Evolutionary conservation across 345 rosid species (phyloP).

Genomic region (Theobroma cacao): DNA sequence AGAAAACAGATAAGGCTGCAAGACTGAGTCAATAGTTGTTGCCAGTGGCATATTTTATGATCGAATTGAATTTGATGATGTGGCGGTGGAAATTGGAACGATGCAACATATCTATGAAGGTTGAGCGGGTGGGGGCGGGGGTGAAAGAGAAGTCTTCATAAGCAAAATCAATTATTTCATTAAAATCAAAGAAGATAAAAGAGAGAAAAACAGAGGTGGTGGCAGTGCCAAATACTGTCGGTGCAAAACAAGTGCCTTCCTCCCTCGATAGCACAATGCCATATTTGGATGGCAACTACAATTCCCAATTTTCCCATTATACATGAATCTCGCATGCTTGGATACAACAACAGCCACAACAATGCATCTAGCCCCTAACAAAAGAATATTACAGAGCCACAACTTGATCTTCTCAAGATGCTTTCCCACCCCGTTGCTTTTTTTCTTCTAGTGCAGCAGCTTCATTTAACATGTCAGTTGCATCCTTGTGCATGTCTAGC

Average conservation of each 20-base stretch:
- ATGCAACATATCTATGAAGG: background rate
- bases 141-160: background rate
- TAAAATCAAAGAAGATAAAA: constrained; percentile 15
- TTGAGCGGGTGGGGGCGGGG: too few species aligned
- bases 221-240: background rate
- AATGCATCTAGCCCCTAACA: constrained; percentile 20
- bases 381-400: constrained; percentile 24
- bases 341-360: constrained; percentile 21
- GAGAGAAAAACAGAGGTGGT: constrained; percentile 5
- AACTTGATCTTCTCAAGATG: constrained; percentile 17
- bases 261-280: constrained; percentile 29
- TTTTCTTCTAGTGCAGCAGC: constrained; percentile 73
- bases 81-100: background rate
- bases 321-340: constrained; percentile 23
- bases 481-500: constrained; percentile 85
- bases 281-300: constrained; percentile 19
- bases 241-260: constrained; percentile 4
- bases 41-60: too few species aligned
- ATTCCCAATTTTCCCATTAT: constrained; percentile 22
- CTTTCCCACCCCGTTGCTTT: constrained; percentile 44
- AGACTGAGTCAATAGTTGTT: background rate
- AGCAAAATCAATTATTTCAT: constrained; percentile 20
- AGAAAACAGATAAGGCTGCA: background rate
- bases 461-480: constrained; percentile 74
- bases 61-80: background rate